These are phyloP conservation scores for Fusarium lateritium DNA, from an alignment of 2,329 filamentous ascomycete species.

Conservation along the genomic window DNA sequence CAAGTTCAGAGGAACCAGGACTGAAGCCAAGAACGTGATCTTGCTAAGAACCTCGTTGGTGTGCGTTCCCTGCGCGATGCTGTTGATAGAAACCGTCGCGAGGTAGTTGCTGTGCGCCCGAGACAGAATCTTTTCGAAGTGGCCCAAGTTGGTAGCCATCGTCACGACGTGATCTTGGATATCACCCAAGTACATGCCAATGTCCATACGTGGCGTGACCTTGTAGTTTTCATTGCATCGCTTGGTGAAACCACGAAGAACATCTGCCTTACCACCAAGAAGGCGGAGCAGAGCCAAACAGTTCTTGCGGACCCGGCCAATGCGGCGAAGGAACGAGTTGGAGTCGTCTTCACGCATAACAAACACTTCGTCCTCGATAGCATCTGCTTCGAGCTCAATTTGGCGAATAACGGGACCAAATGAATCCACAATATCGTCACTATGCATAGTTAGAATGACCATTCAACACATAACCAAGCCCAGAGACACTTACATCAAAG, in stretches of 20 bases:
- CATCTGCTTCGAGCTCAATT: slow-evolving; percentile 89
- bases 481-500: slow-evolving; percentile 80
- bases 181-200: slow-evolving; percentile 95
- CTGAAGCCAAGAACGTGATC: slow-evolving; percentile 93
- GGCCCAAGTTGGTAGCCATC: slow-evolving; percentile 96
- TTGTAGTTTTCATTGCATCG: slow-evolving; percentile 98
- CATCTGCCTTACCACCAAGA: slow-evolving; percentile 96
- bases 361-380: slow-evolving; percentile 96
- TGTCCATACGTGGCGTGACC: slow-evolving; percentile 95
- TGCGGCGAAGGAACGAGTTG: slow-evolving; percentile 86
- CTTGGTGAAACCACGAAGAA: slow-evolving; percentile 97
- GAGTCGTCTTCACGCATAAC: slow-evolving; percentile 92
- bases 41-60: slow-evolving; percentile 94
- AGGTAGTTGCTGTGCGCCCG: slow-evolving; percentile 96
- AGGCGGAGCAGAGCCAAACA: slow-evolving; percentile 94
- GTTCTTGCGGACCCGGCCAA: slow-evolving; percentile 93
- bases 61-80: slow-evolving; percentile 87
- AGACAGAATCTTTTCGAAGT: slow-evolving; percentile 98
- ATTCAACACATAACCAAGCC: not conserved
- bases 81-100: slow-evolving; percentile 93
- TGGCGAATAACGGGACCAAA: slow-evolving; percentile 92
- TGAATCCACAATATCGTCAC: slow-evolving; percentile 96
- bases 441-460: slow-evolving; percentile 54
- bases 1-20: slow-evolving; percentile 96
- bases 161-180: slow-evolving; percentile 99